Base-by-base conservation (phyloP, 306 rosid species). In the Morella rubra region DNA sequence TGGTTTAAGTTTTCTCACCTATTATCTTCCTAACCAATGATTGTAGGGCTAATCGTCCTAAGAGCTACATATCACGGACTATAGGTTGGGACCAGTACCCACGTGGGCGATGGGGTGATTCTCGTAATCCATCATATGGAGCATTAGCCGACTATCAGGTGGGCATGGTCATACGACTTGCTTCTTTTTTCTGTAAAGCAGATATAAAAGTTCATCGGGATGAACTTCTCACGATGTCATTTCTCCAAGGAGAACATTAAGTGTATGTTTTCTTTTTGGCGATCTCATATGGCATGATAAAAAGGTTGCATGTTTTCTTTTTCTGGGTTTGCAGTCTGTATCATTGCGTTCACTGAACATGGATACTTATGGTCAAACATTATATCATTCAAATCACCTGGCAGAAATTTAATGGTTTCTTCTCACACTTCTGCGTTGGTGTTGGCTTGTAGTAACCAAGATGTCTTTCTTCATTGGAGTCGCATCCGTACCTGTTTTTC, bases 81-180 rank as follows among this genome's bases (percentile, higher is more conserved):
- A 70, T 84, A 53, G 97, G 99, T 80, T 95, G 99, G 99, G 99
- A 95, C 45, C 96, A 89, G 70, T 95, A 92, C 72, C 99, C 99
- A 77, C 97, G 76, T 74, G 99, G 99, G 70, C 89, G 99, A 16
- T 95, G 99, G 99, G 81, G 87, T 81, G 96, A 94, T 89, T 90
- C 96, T 79, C 55, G 89, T 58, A 94, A 90, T 85, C 96, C 97
- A 77, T 89, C 98, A 56, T 94, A 90, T 86, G 96, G 97, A 4
- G 97, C 92, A 81, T 76, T 94, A 49, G 79, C 89, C 70, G 96
- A 92, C 81, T 85, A 95, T 85, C 99, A 95, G 97, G 99, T 93
- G 60, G 74, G 65, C 69, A 72, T 20, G 19, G 55, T 79, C 50
- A 19, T 79, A 19, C 24, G 45, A 2, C 18, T 64, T 81, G 45